A percentile compares a stretch with the other conserved stretches of the same genome.
Conservation (phyloP, 306 rosid genomes). For the Vigna trinervia region DNA sequence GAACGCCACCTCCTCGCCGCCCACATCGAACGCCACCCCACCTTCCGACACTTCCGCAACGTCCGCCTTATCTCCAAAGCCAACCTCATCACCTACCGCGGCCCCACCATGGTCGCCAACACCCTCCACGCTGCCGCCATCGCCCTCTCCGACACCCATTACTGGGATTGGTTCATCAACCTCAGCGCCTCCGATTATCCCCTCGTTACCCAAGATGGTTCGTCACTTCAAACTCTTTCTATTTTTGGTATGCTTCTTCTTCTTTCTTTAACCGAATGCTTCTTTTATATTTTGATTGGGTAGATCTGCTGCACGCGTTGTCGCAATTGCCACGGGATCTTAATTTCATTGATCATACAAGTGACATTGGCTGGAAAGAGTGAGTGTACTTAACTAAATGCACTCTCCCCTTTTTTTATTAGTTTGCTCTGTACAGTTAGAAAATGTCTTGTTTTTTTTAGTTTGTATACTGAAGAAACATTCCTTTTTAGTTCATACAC, state of each 20-base stretch:
- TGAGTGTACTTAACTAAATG: conserved; percentile 39
- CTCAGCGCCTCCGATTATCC: conserved; percentile 93
- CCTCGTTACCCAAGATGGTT: conserved; percentile 87
- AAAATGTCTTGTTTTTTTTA: no score
- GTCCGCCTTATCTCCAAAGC: conserved; percentile 73
- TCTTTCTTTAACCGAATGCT: neutral
- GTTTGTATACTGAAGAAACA: no score
- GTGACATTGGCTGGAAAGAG: conserved; percentile 96
- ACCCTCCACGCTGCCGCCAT: conserved; percentile 91
- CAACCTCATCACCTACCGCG: conserved; percentile 78
- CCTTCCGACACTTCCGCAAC: conserved; percentile 56
- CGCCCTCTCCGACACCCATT: conserved; percentile 58
- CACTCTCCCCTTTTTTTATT: neutral
- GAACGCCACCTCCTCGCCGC: conserved; percentile 66
- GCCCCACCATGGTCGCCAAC: conserved; percentile 92
- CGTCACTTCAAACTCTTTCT: neutral
- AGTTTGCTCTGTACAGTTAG: no score
- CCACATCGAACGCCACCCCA: conserved; percentile 52
- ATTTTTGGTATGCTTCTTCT: conserved; percentile 1
- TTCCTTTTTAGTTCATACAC: neutral
- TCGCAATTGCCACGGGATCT: conserved; percentile 80
- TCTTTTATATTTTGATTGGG: conserved; percentile 26
- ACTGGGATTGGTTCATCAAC: conserved; percentile 95
- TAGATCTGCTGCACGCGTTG: conserved; percentile 86
- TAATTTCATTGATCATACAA: conserved; percentile 86